A percentile compares a stretch with the other conserved stretches of the same genome.
These are phyloP conservation scores for Agarophyton chilense DNA, from an alignment of 23 red algal species.

Conservation along the genomic window DNA sequence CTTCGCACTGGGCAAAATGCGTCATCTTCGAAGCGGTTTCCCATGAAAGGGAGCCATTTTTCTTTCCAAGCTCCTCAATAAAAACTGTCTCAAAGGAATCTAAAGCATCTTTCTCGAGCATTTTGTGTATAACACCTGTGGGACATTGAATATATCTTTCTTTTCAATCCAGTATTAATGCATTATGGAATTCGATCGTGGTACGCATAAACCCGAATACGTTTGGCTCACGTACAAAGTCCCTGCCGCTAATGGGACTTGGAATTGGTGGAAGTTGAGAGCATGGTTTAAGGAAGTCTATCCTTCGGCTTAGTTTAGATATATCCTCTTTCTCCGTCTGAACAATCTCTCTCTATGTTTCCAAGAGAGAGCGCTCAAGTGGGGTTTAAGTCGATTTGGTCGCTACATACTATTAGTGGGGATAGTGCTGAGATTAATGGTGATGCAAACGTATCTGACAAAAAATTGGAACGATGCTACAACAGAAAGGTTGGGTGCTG, in stretches of 20 bases:
- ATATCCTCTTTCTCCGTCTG: background rate
- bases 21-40: slow-evolving; percentile 4
- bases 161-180: background rate
- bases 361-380: background rate
- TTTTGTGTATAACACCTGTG: background rate
- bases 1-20: slow-evolving; percentile 14
- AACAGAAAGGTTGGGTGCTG: no score
- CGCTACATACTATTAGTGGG: no score
- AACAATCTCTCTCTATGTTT: background rate
- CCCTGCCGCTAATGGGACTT: background rate
- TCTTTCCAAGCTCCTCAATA: background rate
- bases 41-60: background rate
- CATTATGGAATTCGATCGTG: background rate
- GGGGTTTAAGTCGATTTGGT: no score
- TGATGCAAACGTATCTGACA: background rate
- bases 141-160: slow-evolving; percentile 22
- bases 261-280: slow-evolving; percentile 16
- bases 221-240: background rate
- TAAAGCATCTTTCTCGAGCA: background rate
- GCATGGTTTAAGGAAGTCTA: background rate
- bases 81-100: background rate
- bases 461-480: no score
- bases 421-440: background rate
- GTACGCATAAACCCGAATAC: background rate
- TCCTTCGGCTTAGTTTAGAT: background rate